Base-by-base conservation (phyloP, 164 flowering plant species). In the Chimonanthus praecox region DNA sequence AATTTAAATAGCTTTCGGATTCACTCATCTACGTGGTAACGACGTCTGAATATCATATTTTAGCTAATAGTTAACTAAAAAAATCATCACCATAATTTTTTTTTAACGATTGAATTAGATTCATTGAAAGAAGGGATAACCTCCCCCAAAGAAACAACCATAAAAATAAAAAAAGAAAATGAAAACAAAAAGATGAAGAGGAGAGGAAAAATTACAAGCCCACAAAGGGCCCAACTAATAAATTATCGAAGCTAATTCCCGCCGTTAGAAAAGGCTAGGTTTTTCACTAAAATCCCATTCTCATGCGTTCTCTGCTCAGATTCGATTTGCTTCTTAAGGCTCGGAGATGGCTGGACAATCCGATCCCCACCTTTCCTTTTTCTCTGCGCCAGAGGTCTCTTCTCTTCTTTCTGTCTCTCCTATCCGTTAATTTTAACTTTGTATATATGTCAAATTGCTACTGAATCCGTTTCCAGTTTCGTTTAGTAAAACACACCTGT, bases 311-410 rank as follows among this genome's bases (percentile, higher is more conserved):
- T 7, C 44, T 8, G 43, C 66, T 18, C 44, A 18, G 10, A 7
- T 10, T 63, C 4, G 11, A 63, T 18, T 18, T 21, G 18, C 7
- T 48, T 44, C 47, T 15, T 15, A 66, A 66, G 11, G 46, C 44
- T 48, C 58, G 67, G 74, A 67, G 70, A 92, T 92, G 97, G 94
- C 95, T 9, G 90, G 87, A 18, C 90, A 89, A 80, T 86, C 92
- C 7, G 92, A 89, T 21, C 86, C 90, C 47, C 81, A 83, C 47
- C 71, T 84, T 33, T 87, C 91, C 3, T 64, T 86, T 20, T 90
- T 92, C 77, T 88, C 97, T 3, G 77, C 91, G 2, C 84, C 85
- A 2, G 94, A 92, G 97, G 97, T 88, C 3, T 20, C 49, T 71
- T 8, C n/a, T 49, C 45, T 64, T 61, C 58, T 50, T 61, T 20